Evolutionary conservation across 2,329 filamentous ascomycete genomes (phyloP).

Genomic region (Aspergillus fructus): DNA sequence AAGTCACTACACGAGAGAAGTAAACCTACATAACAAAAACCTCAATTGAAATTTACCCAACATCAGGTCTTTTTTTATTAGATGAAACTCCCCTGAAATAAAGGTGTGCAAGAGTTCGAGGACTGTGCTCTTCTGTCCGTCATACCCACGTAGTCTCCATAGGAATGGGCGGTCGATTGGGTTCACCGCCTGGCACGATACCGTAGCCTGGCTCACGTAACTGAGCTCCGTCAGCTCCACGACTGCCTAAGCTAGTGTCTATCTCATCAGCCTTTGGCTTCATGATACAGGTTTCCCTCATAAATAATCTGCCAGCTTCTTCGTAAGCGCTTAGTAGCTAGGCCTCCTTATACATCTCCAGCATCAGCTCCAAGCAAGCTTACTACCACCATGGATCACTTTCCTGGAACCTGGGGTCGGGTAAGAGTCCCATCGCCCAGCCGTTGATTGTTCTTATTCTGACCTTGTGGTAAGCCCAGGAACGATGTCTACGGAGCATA

Average conservation of each 20-base stretch:
- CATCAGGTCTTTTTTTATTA: not conserved
- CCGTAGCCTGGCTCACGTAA: slow-evolving; percentile 20
- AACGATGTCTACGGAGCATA: slow-evolving; percentile 97
- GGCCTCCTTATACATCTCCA: not conserved
- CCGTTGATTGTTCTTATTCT: slow-evolving; percentile 24
- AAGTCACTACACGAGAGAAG: not conserved
- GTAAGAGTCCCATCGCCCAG: slow-evolving; percentile 38
- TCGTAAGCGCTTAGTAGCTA: not conserved
- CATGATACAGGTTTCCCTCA: slow-evolving; percentile 17
- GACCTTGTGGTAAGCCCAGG: slow-evolving; percentile 67
- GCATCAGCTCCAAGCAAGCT: not conserved
- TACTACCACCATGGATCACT: slow-evolving; percentile 59
- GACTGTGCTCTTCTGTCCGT: not conserved
- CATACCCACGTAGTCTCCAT: not conserved
- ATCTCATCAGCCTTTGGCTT: slow-evolving; percentile 14
- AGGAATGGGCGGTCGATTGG: not conserved
- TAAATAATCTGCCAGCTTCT: not conserved
- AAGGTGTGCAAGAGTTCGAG: not conserved
- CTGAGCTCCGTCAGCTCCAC: slow-evolving; percentile 39
- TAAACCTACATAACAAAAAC: not conserved
- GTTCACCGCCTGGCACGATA: slow-evolving; percentile 16
- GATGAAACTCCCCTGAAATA: not conserved
- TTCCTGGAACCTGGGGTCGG: slow-evolving; percentile 65
- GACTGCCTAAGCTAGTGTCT: slow-evolving; percentile 30
- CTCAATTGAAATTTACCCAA: not conserved